Evolutionary conservation across 2,329 filamentous ascomycete genomes (phyloP), one percentile per base, ranked within the genome.

Genomic region (Paracoccidioides lutzii): DNA sequence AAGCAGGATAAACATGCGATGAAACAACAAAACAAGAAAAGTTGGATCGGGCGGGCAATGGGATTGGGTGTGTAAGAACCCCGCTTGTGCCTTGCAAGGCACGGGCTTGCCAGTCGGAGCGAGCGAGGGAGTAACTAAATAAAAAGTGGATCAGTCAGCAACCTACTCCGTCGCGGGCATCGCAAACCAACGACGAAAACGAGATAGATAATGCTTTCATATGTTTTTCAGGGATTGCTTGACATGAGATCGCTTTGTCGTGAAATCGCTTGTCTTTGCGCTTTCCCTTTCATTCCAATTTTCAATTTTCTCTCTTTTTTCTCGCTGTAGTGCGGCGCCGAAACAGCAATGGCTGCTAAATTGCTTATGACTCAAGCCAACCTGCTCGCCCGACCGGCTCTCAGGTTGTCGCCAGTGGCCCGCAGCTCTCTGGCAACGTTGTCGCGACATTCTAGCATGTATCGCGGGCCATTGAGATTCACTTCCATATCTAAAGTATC

Each of bases 381-480:
- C 46, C 67, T 69, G 67, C 63, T 61, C 43, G 63, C 65, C 28
- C 60, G 62, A 33, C 62, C 66, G 35, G 63, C 63, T 51, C 65
- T 69, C 63, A 66, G 67, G 62, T 60, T 69, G 59, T 66, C 68
- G 55, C 64, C 66, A 58, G 60, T 68, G 62, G 69, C 69, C 63
- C 68, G 67, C 64, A 66, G 67, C 59, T 66, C 68, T 58, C 63
- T 71, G 55, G 60, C 67, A 58, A 67, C 68, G 43, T 59, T 59
- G 42, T 58, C 63, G 41, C 59, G 59, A n/a, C 55, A 66, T 52
- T 54, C 56, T 38, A 58, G 66, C 52, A 67, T 63, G n/a, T 59
- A 59, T 53, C 56, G 63, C n/a, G 61, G 63, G 57, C 60, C 65
- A 37, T 52, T 68, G 57, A 62, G 65, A 40, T 56, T 62, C 30